phyloP scores from a whole-genome alignment of 257 asterid species.

The Plantago elongata region DNA sequence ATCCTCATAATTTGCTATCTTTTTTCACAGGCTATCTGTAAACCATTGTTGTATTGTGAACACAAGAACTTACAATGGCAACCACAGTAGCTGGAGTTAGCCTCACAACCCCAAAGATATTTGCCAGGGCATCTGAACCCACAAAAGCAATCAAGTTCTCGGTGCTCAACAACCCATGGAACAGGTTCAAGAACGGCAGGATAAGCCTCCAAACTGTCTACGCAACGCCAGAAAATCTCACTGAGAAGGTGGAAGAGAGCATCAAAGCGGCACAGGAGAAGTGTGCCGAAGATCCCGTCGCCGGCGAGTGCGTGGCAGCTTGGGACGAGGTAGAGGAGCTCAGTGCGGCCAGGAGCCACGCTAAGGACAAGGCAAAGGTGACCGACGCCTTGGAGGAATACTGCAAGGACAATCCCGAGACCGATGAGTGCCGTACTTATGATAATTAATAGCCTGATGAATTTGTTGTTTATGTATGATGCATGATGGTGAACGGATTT shows the following conservation, averaged over 20 bases:
- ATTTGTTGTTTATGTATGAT: background rate
- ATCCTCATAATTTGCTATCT: background rate
- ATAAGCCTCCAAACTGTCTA: conserved; percentile 33
- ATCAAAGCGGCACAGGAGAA: conserved; percentile 71
- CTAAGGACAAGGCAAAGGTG: conserved; percentile 67
- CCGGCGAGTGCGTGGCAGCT: conserved; percentile 95
- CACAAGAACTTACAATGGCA: conserved; percentile 37
- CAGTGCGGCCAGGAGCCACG: conserved; percentile 93
- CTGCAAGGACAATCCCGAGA: conserved; percentile 95
- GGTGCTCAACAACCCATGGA: conserved; percentile 44
- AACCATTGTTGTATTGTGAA: background rate
- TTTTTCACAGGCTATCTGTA: background rate
- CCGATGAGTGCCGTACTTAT: conserved; percentile 89
- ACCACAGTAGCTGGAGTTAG: conserved; percentile 45
- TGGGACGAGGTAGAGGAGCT: conserved; percentile 99
- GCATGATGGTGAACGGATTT: background rate
- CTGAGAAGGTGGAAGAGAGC: conserved; percentile 85
- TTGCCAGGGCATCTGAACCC: conserved; percentile 30
- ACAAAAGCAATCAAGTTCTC: conserved; percentile 28
- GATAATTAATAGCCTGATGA: conserved; percentile 39
- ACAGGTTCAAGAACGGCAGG: conserved; percentile 16
- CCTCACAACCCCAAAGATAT: conserved; percentile 42
- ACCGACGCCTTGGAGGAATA: conserved; percentile 65
- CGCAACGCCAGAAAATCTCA: conserved; percentile 62
- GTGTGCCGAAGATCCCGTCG: conserved; percentile 52